These are phyloP conservation scores for Gypsophila paniculata DNA, from an alignment of 179 eudicot species.

Conservation along the genomic window DNA sequence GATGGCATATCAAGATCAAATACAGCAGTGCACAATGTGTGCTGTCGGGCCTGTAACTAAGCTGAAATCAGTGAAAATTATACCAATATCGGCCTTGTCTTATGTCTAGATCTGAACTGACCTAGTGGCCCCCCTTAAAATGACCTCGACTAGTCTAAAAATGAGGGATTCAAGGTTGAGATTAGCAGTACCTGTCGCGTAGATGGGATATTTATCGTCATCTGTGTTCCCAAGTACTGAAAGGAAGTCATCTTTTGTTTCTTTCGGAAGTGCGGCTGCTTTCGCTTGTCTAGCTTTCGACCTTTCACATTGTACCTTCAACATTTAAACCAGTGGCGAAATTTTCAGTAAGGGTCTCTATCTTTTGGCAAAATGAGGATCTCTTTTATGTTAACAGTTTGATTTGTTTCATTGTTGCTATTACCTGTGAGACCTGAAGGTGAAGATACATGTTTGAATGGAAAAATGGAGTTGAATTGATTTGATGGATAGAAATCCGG, in stretches of 20 bases:
- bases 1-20: slow-evolving; percentile 60
- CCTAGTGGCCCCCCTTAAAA: too few species aligned
- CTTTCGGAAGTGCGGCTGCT: slow-evolving; percentile 59
- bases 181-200: slow-evolving; percentile 57
- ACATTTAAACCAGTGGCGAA: slow-evolving; percentile 11
- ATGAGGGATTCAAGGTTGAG: too few species aligned
- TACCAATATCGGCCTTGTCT: too few species aligned
- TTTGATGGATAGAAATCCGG: slow-evolving; percentile 47
- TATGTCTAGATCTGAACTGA: too few species aligned
- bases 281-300: slow-evolving; percentile 60
- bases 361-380: slow-evolving; percentile 5
- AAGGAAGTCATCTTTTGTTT: slow-evolving; percentile 57
- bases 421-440: slow-evolving; percentile 74
- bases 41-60: slow-evolving; percentile 62
- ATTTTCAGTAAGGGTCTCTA: not conserved
- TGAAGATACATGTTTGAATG: slow-evolving; percentile 97
- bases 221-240: slow-evolving; percentile 64
- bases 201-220: slow-evolving; percentile 61
- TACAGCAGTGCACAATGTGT: slow-evolving; percentile 76
- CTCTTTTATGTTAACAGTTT: not conserved
- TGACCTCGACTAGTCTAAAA: slow-evolving; percentile 31
- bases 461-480: slow-evolving; percentile 55
- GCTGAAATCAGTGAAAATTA: not conserved
- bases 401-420: not conserved
- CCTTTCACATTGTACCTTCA: slow-evolving; percentile 60